Base-by-base conservation (phyloP, 257 asterid species). In the Misopates orontium region DNA sequence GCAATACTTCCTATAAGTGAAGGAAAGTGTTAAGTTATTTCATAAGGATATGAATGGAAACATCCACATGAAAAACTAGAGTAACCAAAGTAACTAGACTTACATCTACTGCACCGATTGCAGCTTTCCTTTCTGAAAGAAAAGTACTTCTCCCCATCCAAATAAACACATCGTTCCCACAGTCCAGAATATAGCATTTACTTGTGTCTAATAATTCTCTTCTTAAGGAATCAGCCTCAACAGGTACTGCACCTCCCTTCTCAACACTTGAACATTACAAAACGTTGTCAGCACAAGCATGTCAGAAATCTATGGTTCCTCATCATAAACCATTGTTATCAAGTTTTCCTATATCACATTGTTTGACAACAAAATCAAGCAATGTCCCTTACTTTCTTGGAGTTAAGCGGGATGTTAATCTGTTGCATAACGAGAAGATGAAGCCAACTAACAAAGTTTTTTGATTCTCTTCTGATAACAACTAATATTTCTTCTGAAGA, bases 91-190 rank as follows among this genome's bases (percentile, higher is more conserved):
- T 58, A 77, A 73, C 59, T 52, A 78, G 31, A 44, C 82, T 80
- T 84, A 95, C 99, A 80, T 95, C 97, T 68, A 84, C 87, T 60
- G 88, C 82, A 64, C 78, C 84, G 64, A 87, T 81, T 68, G 99
- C 96, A 39, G 77, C 60, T 77, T 86, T 90, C 58, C 90, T 80
- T 64, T 82, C 87, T 28, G 83, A 82, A 44, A 87, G 75, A 55
- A 85, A 71, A 56, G 97, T 88, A 74, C 28, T 73, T 78, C 73
- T 84, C 20, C 97, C 97, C 71, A 82, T 77, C 97, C 97, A 90
- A 68, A 90, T 85, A 80, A 82, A 87, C 67, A 86, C 76, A 66
- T 81, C 89, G 1, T 77, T 17, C 72, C 86, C 86, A 49, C 85
- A 82, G 70, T 90, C 97, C 28, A 90, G 84, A 71, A 90, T 73